A percentile compares a stretch with the other conserved stretches of the same genome.
Evolutionary conservation across 805 yeast genomes (phyloP).

Genomic region (Candida nitratophila): DNA sequence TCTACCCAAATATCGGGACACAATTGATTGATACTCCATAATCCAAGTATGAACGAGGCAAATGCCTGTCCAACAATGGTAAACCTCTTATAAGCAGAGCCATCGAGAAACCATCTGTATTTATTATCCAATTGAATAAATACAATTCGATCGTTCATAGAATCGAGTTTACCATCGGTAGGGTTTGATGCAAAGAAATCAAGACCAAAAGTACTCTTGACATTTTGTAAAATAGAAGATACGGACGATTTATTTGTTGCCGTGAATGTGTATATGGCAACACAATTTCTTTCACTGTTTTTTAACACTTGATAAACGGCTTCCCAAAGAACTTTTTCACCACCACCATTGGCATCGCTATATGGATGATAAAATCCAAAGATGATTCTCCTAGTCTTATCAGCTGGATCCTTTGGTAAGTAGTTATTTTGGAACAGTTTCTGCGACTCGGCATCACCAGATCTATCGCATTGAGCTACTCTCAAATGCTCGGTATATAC

Average conservation of each 20-base stretch:
- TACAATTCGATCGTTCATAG: constrained; percentile 21
- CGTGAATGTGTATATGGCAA: constrained; percentile 51
- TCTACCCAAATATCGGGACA: constrained; percentile 91
- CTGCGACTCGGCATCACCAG: constrained; percentile 8
- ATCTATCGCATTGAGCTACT: constrained; percentile 20
- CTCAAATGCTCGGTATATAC: constrained; percentile 11
- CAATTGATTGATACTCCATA: constrained; percentile 61
- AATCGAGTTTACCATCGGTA: constrained; percentile 1
- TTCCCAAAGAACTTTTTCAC: constrained; percentile 94
- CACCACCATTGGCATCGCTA: constrained; percentile 97
- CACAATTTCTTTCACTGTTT: constrained; percentile 42
- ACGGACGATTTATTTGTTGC: constrained; percentile 16
- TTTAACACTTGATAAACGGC: constrained; percentile 69
- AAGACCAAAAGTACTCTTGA: constrained; percentile 21
- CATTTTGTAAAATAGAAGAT: constrained; percentile 15
- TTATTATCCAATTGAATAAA: constrained; percentile 24
- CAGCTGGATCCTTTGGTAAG: constrained; percentile 26
- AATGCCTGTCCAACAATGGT: constrained; percentile 85
- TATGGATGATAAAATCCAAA: constrained; percentile 94
- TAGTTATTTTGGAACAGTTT: constrained; percentile 18
- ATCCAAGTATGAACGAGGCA: constrained; percentile 63
- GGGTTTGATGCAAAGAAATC: constrained; percentile 10
- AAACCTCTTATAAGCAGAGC: constrained; percentile 65
- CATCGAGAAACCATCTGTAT: constrained; percentile 53
- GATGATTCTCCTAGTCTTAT: constrained; percentile 35